phyloP scores from a whole-genome alignment of 164 flowering plant genomes.

The Liriodendron chinense region DNA sequence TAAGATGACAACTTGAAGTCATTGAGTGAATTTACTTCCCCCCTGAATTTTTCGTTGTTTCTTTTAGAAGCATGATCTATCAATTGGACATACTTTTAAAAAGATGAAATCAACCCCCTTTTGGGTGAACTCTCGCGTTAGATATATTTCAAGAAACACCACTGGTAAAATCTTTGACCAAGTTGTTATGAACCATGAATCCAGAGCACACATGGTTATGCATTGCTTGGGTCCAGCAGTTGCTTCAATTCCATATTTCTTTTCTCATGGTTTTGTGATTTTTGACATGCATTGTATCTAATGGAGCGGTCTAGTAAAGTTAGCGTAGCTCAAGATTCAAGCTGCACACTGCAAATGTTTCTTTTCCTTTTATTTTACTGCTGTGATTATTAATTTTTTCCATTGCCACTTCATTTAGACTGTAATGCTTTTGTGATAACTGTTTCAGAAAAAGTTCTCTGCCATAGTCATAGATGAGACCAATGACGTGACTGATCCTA shows the following conservation, averaged over 20 bases:
- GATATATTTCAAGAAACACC: not conserved
- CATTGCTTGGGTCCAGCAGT: not conserved
- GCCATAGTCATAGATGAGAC: constrained; percentile 33
- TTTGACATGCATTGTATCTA: not conserved
- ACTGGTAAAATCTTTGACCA: not conserved
- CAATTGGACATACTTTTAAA: not conserved
- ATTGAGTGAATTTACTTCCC: too few species aligned
- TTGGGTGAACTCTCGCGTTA: not conserved
- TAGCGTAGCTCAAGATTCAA: not conserved
- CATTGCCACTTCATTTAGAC: too few species aligned
- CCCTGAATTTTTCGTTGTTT: too few species aligned
- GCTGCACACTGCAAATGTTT: not conserved
- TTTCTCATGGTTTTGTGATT: not conserved
- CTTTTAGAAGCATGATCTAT: not conserved
- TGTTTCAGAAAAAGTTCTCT: constrained; percentile 52
- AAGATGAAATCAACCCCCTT: not conserved
- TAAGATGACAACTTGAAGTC: too few species aligned
- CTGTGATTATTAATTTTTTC: not conserved
- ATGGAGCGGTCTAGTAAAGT: not conserved
- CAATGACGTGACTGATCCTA: constrained; percentile 63
- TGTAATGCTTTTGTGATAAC: not conserved
- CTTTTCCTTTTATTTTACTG: not conserved
- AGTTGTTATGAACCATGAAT: not conserved
- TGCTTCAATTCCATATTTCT: not conserved
- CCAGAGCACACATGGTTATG: not conserved